Base-by-base conservation (phyloP, 305 asterid genomes). In the Ajuga reptans region DNA sequence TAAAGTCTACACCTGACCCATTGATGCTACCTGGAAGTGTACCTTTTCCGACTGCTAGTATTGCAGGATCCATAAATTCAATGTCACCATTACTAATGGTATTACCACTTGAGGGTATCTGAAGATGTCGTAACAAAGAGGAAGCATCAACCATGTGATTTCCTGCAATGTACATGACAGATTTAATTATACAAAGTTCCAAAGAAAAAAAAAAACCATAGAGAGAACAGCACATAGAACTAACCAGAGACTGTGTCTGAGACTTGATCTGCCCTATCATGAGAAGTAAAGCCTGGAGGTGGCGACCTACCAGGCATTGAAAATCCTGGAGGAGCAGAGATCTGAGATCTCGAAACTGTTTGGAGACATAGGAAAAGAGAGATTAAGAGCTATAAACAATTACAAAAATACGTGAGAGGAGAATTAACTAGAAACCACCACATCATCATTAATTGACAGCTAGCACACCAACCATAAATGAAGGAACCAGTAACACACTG, bases 261-360 rank as follows among this genome's bases (percentile, higher is more conserved):
- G 69, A 56, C 61, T 63, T 85, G 91, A 33, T 83, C 87, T 16
- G 80, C 78, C 80, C 94, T 84, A 69, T 84, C 96, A 72, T 84
- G 88, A 72, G 95, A 80, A 21, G 83, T 46, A 81, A 93, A 93
- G 18, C 99, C 97, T 43, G 97, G 99, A 42, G 98, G 96, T n/a
- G 97, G 87, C 51, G 92, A 85, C 80, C 95, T 82, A 77, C 74
- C 83, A 46, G 95, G 90, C 18, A 73, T 81, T 6, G 89, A 81
- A 84, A 91, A 93, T 11, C 99, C 97, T 17, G 99, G 99, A 62
- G 99, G 99, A 15, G 97, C 96, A 15, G 94, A 79, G 79, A 89
- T 78, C 74, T 87, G 97, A 72, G 97, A 80, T 79, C 96, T 86
- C 21, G 91, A 78, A 85, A 39, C 97, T 92, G 91, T 79, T 76